phyloP scores from a whole-genome alignment of 495 filamentous ascomycete genomes.

The Filosporella fistucella region DNA sequence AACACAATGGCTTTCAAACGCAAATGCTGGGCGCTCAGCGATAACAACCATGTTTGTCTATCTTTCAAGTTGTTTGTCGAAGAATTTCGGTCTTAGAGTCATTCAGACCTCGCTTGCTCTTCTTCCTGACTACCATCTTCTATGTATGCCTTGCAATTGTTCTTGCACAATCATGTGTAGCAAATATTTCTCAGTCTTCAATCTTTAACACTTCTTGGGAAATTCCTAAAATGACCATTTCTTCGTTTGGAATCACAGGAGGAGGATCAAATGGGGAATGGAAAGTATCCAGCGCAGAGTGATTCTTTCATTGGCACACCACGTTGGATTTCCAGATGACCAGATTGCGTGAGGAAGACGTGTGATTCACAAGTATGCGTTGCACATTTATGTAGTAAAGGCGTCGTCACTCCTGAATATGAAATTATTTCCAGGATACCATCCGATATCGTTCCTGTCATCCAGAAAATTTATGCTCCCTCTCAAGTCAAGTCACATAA shows the following conservation, averaged over 20 bases:
- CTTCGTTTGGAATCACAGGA: not conserved
- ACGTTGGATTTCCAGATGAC: too few species aligned
- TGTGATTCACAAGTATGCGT: too few species aligned
- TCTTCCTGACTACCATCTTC: not conserved
- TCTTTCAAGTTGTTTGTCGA: not conserved
- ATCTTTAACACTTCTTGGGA: too few species aligned
- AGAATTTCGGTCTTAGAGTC: not conserved
- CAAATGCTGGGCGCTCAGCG: too few species aligned
- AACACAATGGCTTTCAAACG: too few species aligned
- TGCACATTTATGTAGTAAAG: too few species aligned
- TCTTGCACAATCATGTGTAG: too few species aligned
- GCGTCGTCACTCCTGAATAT: too few species aligned
- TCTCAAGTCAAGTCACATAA: not conserved
- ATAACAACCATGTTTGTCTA: too few species aligned
- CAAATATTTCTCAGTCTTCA: too few species aligned
- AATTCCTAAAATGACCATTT: not conserved
- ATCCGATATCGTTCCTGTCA: not conserved
- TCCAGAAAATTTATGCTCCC: not conserved
- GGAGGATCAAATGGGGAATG: not conserved
- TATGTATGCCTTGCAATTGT: not conserved
- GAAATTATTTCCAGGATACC: not conserved
- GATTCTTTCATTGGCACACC: too few species aligned
- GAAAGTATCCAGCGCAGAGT: not conserved
- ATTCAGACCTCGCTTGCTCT: not conserved
- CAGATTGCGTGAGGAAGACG: not conserved